phyloP scores from a whole-genome alignment of 495 filamentous ascomycete genomes.

The Lepidopterella palustris region DNA sequence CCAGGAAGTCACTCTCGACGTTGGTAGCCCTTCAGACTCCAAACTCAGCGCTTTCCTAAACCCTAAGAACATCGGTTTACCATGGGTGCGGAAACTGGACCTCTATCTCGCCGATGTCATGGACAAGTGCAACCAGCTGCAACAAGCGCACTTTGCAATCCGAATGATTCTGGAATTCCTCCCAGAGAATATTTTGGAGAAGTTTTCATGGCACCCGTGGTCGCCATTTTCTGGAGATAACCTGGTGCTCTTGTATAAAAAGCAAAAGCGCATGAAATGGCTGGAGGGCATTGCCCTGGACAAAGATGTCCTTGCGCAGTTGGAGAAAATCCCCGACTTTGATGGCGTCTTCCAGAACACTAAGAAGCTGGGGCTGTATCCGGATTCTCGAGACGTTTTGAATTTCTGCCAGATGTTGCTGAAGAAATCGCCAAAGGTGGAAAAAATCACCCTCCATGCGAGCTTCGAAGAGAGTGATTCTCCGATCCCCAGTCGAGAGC shows the following conservation, averaged over 20 bases:
- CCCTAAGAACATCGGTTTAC: constrained; percentile 37
- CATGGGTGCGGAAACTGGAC: constrained; percentile 32
- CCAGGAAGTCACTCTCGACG: constrained; percentile 34
- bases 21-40: constrained; percentile 32
- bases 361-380: constrained; percentile 34
- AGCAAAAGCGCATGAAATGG: constrained; percentile 38
- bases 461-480: constrained; percentile 30
- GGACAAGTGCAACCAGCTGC: constrained; percentile 34
- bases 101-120: constrained; percentile 33
- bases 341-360: constrained; percentile 30
- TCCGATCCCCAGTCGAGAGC: constrained; percentile 28
- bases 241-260: constrained; percentile 34
- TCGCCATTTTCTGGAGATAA: constrained; percentile 35
- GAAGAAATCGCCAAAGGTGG: constrained; percentile 28
- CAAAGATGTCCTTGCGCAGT: constrained; percentile 24
- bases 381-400: constrained; percentile 31
- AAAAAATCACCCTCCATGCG: constrained; percentile 36
- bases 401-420: constrained; percentile 30
- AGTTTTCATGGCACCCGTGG: constrained; percentile 40
- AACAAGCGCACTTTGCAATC: constrained; percentile 35
- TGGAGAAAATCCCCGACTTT: constrained; percentile 31
- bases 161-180: constrained; percentile 39
- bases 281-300: constrained; percentile 37
- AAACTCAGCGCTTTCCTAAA: constrained; percentile 34
- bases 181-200: constrained; percentile 36